phyloP scores from a whole-genome alignment of 2,329 filamentous ascomycete species.

The Teratosphaeria pseudoeucalypti region DNA sequence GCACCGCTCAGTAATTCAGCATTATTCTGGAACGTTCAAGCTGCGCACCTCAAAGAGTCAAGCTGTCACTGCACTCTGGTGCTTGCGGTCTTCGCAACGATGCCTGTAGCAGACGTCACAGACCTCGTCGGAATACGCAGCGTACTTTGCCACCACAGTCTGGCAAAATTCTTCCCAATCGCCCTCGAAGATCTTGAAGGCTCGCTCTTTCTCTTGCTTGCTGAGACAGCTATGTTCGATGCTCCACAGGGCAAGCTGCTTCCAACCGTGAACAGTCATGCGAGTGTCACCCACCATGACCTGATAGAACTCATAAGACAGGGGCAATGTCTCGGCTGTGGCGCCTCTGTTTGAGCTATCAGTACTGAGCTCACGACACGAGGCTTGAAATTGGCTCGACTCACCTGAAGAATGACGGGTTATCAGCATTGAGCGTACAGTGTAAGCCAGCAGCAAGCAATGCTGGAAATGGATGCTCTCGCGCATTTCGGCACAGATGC shows the following conservation, averaged over 20 bases:
- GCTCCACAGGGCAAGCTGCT: constrained; percentile 46
- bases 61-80: neutral
- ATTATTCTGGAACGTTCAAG: neutral
- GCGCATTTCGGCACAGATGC: constrained; percentile 55
- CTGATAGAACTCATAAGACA: constrained; percentile 71
- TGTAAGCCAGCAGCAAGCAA: constrained; percentile 62
- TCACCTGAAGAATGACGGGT: constrained; percentile 61
- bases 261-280: constrained; percentile 61
- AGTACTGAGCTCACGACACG: neutral
- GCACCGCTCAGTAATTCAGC: neutral
- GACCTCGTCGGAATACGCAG: constrained; percentile 2
- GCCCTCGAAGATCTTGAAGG: constrained; percentile 38
- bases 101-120: neutral
- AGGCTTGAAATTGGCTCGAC: constrained; percentile 9
- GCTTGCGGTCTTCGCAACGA: neutral
- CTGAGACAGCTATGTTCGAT: constrained; percentile 34
- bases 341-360: constrained; percentile 5
- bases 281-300: constrained; percentile 57
- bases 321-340: constrained; percentile 45
- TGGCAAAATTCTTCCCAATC: constrained; percentile 51
- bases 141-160: constrained; percentile 37
- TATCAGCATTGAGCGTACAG: constrained; percentile 66
- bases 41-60: neutral
- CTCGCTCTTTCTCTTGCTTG: constrained; percentile 26
- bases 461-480: constrained; percentile 57